These are phyloP conservation scores for Termitomyces heimii DNA, from an alignment of 768 basidiomycete species.

Conservation along the genomic window DNA sequence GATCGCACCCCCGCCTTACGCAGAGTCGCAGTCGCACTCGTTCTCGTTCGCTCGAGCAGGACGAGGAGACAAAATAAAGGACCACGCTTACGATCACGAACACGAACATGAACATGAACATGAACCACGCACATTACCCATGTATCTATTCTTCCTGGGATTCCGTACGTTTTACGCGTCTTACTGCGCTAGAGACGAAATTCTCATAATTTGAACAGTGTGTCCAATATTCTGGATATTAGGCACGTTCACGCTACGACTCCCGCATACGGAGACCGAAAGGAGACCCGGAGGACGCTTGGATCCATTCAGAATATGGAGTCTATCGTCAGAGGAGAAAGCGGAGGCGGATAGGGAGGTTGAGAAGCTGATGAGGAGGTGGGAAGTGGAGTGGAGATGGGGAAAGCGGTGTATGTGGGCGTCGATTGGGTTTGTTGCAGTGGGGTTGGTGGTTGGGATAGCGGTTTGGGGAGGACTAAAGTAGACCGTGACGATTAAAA, in stretches of 20 bases:
- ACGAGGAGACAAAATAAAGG: neutral
- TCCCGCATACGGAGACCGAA: conserved; percentile 2
- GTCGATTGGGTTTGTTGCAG: conserved; percentile 4
- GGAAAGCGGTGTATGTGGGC: conserved; percentile 14
- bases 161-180: conserved; percentile 4
- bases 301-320: conserved; percentile 5
- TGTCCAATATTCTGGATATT: conserved; percentile 13
- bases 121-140: conserved; percentile 6
- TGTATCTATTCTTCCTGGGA: conserved; percentile 11
- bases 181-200: neutral
- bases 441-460: conserved; percentile 11
- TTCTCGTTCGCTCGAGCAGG: neutral
- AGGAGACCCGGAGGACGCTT: neutral
- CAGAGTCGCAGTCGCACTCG: neutral
- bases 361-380: conserved; percentile 4
- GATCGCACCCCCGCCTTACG: neutral
- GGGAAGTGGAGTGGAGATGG: conserved; percentile 13
- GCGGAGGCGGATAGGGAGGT: conserved; percentile 4
- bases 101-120: neutral
- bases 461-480: conserved; percentile 6
- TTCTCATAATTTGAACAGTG: neutral
- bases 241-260: conserved; percentile 9
- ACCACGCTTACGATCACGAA: neutral
- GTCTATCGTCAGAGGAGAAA: conserved; percentile 1
- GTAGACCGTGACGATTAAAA: too few relatives aligned